phyloP scores from a whole-genome alignment of 768 basidiomycete species.

The Trichaptum fuscoviolaceum region DNA sequence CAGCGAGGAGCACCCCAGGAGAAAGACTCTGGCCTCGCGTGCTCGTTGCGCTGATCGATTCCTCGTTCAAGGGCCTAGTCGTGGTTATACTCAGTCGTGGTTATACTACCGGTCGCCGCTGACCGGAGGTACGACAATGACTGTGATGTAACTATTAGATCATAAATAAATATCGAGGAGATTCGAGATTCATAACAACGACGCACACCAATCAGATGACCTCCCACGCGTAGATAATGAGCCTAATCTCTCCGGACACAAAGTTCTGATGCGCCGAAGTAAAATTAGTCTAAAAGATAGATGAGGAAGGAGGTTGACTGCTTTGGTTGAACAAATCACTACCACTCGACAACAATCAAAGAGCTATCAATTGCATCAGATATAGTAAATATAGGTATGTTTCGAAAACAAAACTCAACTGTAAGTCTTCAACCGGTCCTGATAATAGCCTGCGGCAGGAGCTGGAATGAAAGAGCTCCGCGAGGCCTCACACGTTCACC shows the following conservation, averaged over 20 bases:
- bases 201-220: background rate
- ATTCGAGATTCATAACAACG: background rate
- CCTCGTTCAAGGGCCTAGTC: background rate
- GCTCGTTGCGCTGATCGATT: background rate
- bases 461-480: background rate
- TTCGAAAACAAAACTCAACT: background rate
- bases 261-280: background rate
- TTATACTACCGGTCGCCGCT: too few species aligned
- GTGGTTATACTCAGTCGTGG: background rate
- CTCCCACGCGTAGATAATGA: background rate
- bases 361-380: background rate
- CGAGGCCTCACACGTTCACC: too few species aligned
- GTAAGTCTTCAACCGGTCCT: too few species aligned
- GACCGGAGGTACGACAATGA: too few species aligned
- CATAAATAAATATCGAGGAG: background rate
- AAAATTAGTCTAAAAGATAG: background rate
- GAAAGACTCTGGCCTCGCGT: background rate
- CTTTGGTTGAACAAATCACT: background rate
- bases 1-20: background rate
- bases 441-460: background rate
- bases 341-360: background rate
- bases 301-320: too few species aligned
- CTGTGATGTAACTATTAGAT: background rate
- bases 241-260: background rate
- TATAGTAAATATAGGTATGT: background rate